Evolutionary conservation across 2,329 filamentous ascomycete species (phyloP), one percentile per base, ranked within the genome.

Genomic region (Trichoderma pleuroti): DNA sequence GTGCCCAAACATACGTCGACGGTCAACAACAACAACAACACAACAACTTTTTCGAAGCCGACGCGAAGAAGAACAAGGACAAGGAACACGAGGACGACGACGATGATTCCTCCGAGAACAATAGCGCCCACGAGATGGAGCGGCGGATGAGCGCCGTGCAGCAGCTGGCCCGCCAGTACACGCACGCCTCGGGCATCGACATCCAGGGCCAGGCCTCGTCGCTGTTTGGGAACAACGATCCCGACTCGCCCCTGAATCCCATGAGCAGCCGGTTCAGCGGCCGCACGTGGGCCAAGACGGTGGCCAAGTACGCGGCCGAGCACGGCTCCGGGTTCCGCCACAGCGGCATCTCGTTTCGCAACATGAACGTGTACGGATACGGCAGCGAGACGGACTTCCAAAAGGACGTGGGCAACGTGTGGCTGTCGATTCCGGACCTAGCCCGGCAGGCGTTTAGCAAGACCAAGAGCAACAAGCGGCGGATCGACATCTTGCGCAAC

Each of bases 401-500:
- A 74, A 80, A 80, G 70, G 78, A 79, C 71, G 80, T 86, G 24
- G 78, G 78, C 52, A 81, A 85, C 70, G 75, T 83, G 9, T 68
- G 66, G 66, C 56, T 68, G 4, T 68, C 66, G 28, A 49, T 68
- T 34, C 66, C 66, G 10, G 66, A 68, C 21, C 14, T 68, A 36
- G 66, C 57, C 21, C 66, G 66, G 3, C 66, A 68, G 36, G 42
- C 39, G 0, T 11, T 68, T 0, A 46, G 52, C 8, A 57, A 61
- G 56, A 21, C 66, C 9, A 28, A 61, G 56, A 21, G 56, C 9
- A 28, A 24, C 9, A 34, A 56, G 11, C 26, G 66, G 28, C 26
- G 66, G 7, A 68, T 68, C 30, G 66, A 68, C 39, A 91, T 91
- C 73, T 78, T 91, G 36, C 82, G 84, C 46, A 81, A 86, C 68